Conservation (phyloP, 83 land plant genomes). For the Picea abies region DNA sequence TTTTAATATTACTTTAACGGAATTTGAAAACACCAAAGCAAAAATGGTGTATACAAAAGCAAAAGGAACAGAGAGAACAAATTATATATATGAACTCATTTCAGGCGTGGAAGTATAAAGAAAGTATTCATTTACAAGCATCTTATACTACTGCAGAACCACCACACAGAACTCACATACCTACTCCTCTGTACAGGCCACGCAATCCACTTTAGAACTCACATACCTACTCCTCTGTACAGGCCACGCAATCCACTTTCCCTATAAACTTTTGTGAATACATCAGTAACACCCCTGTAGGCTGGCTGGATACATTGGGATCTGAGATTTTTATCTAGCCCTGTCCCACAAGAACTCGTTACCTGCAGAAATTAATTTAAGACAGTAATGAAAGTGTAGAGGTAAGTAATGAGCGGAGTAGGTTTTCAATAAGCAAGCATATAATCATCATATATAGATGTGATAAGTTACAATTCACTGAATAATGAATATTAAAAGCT, state of each 20-base stretch:
- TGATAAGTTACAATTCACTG: too few species aligned
- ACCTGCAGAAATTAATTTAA: slow-evolving; percentile 8
- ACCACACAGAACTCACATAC: slow-evolving; percentile 6
- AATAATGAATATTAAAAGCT: too few species aligned
- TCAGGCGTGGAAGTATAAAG: too few species aligned
- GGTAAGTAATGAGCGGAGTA: background rate
- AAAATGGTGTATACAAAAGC: background rate
- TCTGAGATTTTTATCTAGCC: slow-evolving; percentile 8
- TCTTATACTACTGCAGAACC: background rate
- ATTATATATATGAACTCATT: background rate
- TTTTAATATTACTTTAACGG: background rate
- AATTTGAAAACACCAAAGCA: background rate
- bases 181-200: slow-evolving; percentile 32
- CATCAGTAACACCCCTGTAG: slow-evolving; percentile 22
- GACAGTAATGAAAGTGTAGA: background rate
- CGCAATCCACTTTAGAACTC: slow-evolving; percentile 21
- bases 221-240: slow-evolving; percentile 36
- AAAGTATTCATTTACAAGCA: background rate
- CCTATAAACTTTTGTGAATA: slow-evolving; percentile 19
- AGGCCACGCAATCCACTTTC: slow-evolving; percentile 22
- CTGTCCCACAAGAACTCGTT: background rate
- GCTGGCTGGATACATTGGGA: background rate
- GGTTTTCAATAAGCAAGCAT: too few species aligned
- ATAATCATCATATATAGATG: too few species aligned
- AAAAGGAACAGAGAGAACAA: background rate